phyloP scores from a whole-genome alignment of 2,329 filamentous ascomycete genomes.

The Arachnomyces sp. region DNA sequence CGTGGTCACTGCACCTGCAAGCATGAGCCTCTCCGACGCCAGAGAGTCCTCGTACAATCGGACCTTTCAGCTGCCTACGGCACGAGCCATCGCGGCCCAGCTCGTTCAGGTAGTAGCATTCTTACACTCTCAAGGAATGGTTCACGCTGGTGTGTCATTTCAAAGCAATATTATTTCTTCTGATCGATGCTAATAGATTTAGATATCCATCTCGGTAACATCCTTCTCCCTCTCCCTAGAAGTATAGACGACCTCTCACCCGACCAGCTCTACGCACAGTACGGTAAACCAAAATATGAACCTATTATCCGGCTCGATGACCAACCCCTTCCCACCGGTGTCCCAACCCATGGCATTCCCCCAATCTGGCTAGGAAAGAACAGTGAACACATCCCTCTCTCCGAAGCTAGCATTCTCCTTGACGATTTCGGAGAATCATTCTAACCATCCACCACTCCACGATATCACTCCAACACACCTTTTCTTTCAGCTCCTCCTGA shows the following conservation, averaged over 20 bases:
- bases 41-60: slow-evolving; percentile 18
- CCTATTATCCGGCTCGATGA: slow-evolving; percentile 17
- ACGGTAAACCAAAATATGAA: slow-evolving; percentile 16
- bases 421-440: slow-evolving; percentile 34
- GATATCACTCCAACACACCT: slow-evolving; percentile 24
- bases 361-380: slow-evolving; percentile 30
- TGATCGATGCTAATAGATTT: no score
- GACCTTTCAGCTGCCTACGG: slow-evolving; percentile 18
- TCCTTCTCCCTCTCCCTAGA: slow-evolving; percentile 20
- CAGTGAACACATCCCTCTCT: slow-evolving; percentile 24
- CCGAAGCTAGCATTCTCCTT: slow-evolving; percentile 20
- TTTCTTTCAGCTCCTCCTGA: slow-evolving; percentile 28
- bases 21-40: slow-evolving; percentile 12
- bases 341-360: slow-evolving; percentile 23
- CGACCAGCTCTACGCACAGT: slow-evolving; percentile 15
- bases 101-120: slow-evolving; percentile 25
- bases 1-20: slow-evolving; percentile 14
- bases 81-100: slow-evolving; percentile 20
- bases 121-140: slow-evolving; percentile 22
- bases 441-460: slow-evolving; percentile 10
- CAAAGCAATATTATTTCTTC: no score
- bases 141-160: no score
- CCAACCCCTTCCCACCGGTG: slow-evolving; percentile 16
- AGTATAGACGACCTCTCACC: slow-evolving; percentile 13
- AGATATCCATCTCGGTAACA: slow-evolving; percentile 31